Conservation (phyloP, 805 yeast species). For the Ogataea paradorogensis region DNA sequence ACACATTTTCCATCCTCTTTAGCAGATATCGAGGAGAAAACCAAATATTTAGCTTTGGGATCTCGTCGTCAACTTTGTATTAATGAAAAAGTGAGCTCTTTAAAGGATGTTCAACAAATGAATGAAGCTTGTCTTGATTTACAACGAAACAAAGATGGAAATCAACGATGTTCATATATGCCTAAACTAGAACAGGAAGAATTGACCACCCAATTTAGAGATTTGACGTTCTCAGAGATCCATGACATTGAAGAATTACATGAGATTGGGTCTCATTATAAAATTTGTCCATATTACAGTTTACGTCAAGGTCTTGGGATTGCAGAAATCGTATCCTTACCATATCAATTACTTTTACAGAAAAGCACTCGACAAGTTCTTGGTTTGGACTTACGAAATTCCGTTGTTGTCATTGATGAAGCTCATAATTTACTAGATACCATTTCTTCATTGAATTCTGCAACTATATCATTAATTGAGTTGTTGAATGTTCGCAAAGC, state of each 20-base stretch:
- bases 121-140: constrained; percentile 81
- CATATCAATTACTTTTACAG: constrained; percentile 76
- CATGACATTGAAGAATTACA: constrained; percentile 81
- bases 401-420: constrained; percentile 82
- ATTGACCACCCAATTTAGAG: constrained; percentile 44
- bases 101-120: constrained; percentile 50
- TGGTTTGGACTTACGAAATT: constrained; percentile 54
- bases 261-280: constrained; percentile 50
- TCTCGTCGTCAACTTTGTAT: constrained; percentile 86
- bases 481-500: constrained; percentile 45
- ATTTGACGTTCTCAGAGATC: constrained; percentile 51
- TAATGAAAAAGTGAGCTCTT: constrained; percentile 54
- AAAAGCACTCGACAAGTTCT: constrained; percentile 56
- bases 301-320: constrained; percentile 51
- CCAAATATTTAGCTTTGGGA: constrained; percentile 71
- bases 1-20: constrained; percentile 66
- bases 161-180: constrained; percentile 40
- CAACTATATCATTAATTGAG: constrained; percentile 50
- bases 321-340: constrained; percentile 78
- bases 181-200: constrained; percentile 35
- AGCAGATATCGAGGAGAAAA: constrained; percentile 43
- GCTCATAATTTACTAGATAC: constrained; percentile 88
- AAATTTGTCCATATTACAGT: constrained; percentile 82
- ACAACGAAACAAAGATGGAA: constrained; percentile 38
- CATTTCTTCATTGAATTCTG: constrained; percentile 65